phyloP scores from a whole-genome alignment of 225 moss, liverwort and hornwort species.

The Ulota crispa region DNA sequence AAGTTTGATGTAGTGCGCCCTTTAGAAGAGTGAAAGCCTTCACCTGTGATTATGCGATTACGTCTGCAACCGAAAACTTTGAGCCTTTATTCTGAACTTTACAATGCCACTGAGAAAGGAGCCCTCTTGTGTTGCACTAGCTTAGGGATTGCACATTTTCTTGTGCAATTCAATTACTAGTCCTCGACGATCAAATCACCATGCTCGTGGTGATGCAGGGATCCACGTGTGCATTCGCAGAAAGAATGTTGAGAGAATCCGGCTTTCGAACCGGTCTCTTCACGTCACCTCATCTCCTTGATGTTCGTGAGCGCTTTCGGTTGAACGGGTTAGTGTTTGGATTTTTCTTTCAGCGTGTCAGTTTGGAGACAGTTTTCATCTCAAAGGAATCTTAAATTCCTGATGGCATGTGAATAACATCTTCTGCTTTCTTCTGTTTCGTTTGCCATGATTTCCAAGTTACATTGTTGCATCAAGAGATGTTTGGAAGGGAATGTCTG shows the following conservation, averaged over 20 bases:
- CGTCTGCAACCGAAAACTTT: background rate
- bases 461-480: background rate
- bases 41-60: background rate
- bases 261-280: conserved; percentile 94
- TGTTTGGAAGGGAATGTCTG: background rate
- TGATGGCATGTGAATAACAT: conserved; percentile 3
- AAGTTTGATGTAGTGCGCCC: background rate
- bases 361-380: background rate
- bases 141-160: background rate
- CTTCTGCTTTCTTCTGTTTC: conserved; percentile 7
- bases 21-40: background rate
- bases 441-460: conserved; percentile 1
- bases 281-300: conserved; percentile 92
- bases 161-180: background rate
- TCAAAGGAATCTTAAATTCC: background rate
- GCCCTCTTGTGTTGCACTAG: background rate
- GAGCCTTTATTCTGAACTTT: background rate
- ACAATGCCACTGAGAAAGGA: background rate
- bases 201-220: conserved; percentile 62
- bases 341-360: conserved; percentile 1
- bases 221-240: conserved; percentile 92
- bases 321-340: conserved; percentile 77
- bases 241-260: conserved; percentile 82
- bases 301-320: conserved; percentile 92
- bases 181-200: conserved; percentile 12